Evolutionary conservation across 352 stramenopile species (phyloP).

Genomic region (Pythium insidiosum): DNA sequence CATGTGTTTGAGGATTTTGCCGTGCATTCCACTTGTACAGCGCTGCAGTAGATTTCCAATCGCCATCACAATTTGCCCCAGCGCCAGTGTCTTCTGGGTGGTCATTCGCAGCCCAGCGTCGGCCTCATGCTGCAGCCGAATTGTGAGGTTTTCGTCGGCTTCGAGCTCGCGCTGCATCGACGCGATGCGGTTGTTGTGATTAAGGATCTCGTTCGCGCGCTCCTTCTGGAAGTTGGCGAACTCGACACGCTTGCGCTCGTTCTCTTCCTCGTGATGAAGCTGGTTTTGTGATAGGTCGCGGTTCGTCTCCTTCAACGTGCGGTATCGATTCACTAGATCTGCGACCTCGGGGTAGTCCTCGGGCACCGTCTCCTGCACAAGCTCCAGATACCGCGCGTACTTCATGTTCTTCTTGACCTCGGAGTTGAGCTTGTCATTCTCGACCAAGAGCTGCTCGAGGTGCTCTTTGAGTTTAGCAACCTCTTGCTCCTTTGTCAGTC

Average conservation of each 20-base stretch:
- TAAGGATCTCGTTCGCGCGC: slow-evolving; percentile 89
- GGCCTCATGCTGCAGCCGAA: slow-evolving; percentile 82
- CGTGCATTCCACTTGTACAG: slow-evolving; percentile 79
- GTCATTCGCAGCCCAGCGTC: slow-evolving; percentile 83
- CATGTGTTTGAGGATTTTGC: slow-evolving; percentile 85
- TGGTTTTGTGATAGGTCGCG: slow-evolving; percentile 67
- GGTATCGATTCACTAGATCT: slow-evolving; percentile 89
- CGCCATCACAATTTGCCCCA: slow-evolving; percentile 88
- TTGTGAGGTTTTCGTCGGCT: slow-evolving; percentile 46
- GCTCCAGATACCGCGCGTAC: slow-evolving; percentile 83
- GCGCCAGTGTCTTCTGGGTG: slow-evolving; percentile 86
- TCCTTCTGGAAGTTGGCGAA: slow-evolving; percentile 86
- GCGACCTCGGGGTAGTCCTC: slow-evolving; percentile 91
- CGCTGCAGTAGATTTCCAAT: slow-evolving; percentile 79
- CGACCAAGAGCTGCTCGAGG: slow-evolving; percentile 45
- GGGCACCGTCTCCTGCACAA: slow-evolving; percentile 83
- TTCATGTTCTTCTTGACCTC: slow-evolving; percentile 79
- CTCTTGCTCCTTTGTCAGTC: slow-evolving; percentile 84
- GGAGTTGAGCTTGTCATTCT: slow-evolving; percentile 57
- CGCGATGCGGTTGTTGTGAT: slow-evolving; percentile 88
- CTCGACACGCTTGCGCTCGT: slow-evolving; percentile 73
- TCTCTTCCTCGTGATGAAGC: slow-evolving; percentile 78
- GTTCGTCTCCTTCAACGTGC: slow-evolving; percentile 90
- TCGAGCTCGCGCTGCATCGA: slow-evolving; percentile 79
- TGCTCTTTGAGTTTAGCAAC: slow-evolving; percentile 67